These are phyloP conservation scores for Rhododendron mucronatum DNA, from an alignment of 148 eudicot genomes.

Conservation along the genomic window DNA sequence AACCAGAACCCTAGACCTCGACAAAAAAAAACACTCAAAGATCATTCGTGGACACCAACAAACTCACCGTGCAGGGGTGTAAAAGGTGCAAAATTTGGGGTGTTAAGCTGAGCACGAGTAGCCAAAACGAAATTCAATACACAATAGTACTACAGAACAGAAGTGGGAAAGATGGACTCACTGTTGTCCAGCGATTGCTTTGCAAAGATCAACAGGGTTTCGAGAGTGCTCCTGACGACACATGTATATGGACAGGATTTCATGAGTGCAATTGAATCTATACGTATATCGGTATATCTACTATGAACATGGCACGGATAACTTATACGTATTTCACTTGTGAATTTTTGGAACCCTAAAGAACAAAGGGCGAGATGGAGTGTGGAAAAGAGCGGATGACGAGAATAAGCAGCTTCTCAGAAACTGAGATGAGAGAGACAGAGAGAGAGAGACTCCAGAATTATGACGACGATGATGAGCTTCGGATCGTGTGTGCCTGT, in stretches of 20 bases:
- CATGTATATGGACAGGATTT: neutral
- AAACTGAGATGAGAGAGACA: neutral
- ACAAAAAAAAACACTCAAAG: neutral
- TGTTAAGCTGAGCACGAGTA: neutral
- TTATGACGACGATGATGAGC: neutral
- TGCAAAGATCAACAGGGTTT: neutral
- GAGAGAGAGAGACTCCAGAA: neutral
- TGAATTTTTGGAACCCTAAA: neutral
- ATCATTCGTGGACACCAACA: neutral
- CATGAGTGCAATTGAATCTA: neutral
- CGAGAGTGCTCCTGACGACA: neutral
- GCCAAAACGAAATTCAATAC: neutral
- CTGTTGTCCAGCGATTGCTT: neutral
- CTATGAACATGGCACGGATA: neutral
- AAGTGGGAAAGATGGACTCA: neutral
- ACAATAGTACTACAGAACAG: neutral
- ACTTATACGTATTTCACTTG: neutral
- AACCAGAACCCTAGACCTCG: neutral
- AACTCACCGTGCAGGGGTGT: neutral
- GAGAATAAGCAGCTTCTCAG: conserved; percentile 1
- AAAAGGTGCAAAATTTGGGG: neutral
- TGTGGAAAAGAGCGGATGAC: neutral
- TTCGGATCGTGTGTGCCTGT: neutral
- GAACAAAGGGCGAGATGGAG: neutral
- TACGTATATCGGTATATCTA: neutral